Evolutionary conservation across 2,329 filamentous ascomycete genomes (phyloP).

Genomic region (Onygenales sp.): DNA sequence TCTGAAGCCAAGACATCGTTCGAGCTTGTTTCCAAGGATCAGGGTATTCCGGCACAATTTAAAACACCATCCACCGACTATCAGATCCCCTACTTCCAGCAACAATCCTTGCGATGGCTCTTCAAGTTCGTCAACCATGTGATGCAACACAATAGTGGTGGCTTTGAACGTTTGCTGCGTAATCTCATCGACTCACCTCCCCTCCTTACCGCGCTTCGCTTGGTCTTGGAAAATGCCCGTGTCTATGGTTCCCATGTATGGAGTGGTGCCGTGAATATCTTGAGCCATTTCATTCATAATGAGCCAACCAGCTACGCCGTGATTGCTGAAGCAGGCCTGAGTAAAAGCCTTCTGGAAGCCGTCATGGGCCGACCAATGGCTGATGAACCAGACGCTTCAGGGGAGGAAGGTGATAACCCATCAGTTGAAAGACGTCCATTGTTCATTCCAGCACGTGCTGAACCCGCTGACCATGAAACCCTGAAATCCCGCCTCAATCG

Average conservation of each 20-base stretch:
- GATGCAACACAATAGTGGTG: constrained; percentile 72
- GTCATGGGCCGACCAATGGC: constrained; percentile 47
- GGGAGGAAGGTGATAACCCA: constrained; percentile 26
- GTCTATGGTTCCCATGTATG: constrained; percentile 88
- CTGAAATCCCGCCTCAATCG: constrained; percentile 24
- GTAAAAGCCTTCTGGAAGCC: constrained; percentile 74
- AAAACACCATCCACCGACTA: constrained; percentile 84
- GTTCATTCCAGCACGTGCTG: constrained; percentile 15
- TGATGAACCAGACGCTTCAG: constrained; percentile 15
- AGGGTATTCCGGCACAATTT: constrained; percentile 62
- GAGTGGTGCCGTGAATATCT: constrained; percentile 84
- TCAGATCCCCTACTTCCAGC: constrained; percentile 82
- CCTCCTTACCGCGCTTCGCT: constrained; percentile 66
- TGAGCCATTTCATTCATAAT: constrained; percentile 96
- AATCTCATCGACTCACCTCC: constrained; percentile 92
- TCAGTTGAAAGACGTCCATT: constrained; percentile 32
- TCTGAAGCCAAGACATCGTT: constrained; percentile 66
- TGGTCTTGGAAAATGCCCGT: constrained; percentile 69
- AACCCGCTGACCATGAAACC: constrained; percentile 13
- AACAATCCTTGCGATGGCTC: constrained; percentile 85
- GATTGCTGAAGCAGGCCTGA: constrained; percentile 86
- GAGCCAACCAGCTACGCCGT: constrained; percentile 96
- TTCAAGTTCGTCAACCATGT: constrained; percentile 96
- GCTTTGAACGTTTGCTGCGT: constrained; percentile 79
- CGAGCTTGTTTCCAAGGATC: constrained; percentile 54